A percentile compares a stretch with the other conserved stretches of the same genome.
phyloP scores from a whole-genome alignment of 371 early-diverging fungal species.

The Lichtheimia ornata region DNA sequence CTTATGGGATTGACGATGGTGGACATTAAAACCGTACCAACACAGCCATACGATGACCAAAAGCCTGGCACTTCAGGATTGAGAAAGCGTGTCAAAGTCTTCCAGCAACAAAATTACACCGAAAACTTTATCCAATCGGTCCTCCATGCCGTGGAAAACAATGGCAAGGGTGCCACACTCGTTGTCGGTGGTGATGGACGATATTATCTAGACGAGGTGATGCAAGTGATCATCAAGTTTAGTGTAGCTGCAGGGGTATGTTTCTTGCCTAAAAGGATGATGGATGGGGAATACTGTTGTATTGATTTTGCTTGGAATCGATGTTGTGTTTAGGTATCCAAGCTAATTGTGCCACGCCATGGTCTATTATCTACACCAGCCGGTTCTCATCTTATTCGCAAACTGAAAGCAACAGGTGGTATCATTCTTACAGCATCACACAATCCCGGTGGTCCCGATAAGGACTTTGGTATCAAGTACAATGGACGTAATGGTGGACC shows the following conservation, averaged over 20 bases:
- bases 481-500: conserved; percentile 96
- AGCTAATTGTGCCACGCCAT: conserved; percentile 89
- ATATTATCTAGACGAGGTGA: conserved; percentile 83
- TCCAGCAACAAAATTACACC: conserved; percentile 92
- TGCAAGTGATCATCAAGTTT: conserved; percentile 86
- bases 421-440: conserved; percentile 96
- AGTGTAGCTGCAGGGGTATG: conserved; percentile 87
- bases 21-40: conserved; percentile 53
- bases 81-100: conserved; percentile 94
- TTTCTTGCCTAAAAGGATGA: neutral
- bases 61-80: conserved; percentile 97
- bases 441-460: conserved; percentile 97
- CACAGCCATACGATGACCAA: conserved; percentile 83
- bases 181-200: conserved; percentile 99
- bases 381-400: conserved; percentile 91
- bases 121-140: conserved; percentile 93
- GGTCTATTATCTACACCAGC: conserved; percentile 97
- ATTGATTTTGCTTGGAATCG: too few species aligned
- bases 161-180: conserved; percentile 76
- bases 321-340: conserved; percentile 57
- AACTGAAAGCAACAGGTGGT: conserved; percentile 86
- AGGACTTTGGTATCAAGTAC: conserved; percentile 98
- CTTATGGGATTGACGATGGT: conserved; percentile 3
- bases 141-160: conserved; percentile 70
- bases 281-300: too few species aligned